Percentiles rank a stretch among this genome's conserved stretches.
These are phyloP conservation scores for Linum tenue DNA, from an alignment of 345 rosid species.

Conservation along the genomic window DNA sequence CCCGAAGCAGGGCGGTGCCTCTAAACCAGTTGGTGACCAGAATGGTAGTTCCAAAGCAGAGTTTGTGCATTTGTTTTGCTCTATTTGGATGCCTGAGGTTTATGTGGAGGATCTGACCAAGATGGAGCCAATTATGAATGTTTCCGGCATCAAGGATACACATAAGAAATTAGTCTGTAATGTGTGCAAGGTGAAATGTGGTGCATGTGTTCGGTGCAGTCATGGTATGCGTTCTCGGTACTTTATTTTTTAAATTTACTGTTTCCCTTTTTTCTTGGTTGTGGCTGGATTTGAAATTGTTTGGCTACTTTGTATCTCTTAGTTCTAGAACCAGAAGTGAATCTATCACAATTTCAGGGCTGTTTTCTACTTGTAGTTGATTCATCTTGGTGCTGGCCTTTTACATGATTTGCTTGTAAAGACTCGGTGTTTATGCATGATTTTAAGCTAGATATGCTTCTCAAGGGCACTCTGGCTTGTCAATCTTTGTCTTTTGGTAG, in stretches of 20 bases:
- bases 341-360: background rate
- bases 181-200: constrained; percentile 81
- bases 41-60: constrained; percentile 22
- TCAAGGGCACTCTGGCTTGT: too few species aligned
- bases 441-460: background rate
- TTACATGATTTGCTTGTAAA: too few species aligned
- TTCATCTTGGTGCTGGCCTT: too few species aligned
- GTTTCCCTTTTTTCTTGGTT: background rate
- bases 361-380: too few species aligned
- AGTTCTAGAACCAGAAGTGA: constrained; percentile 12
- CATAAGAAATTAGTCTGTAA: constrained; percentile 63
- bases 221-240: constrained; percentile 72
- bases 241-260: constrained; percentile 7
- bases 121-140: constrained; percentile 76
- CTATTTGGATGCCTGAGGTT: constrained; percentile 83
- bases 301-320: constrained; percentile 2
- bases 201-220: constrained; percentile 89
- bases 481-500: too few species aligned
- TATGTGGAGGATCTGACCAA: constrained; percentile 48
- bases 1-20: constrained; percentile 69
- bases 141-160: constrained; percentile 51
- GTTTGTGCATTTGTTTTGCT: constrained; percentile 88
- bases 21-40: constrained; percentile 50
- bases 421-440: too few species aligned
- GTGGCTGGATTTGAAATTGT: too few species aligned